Evolutionary conservation across 129 eudicot species (phyloP), one percentile per base, ranked within the genome.

Genomic region (Dittrichia graveolens): DNA sequence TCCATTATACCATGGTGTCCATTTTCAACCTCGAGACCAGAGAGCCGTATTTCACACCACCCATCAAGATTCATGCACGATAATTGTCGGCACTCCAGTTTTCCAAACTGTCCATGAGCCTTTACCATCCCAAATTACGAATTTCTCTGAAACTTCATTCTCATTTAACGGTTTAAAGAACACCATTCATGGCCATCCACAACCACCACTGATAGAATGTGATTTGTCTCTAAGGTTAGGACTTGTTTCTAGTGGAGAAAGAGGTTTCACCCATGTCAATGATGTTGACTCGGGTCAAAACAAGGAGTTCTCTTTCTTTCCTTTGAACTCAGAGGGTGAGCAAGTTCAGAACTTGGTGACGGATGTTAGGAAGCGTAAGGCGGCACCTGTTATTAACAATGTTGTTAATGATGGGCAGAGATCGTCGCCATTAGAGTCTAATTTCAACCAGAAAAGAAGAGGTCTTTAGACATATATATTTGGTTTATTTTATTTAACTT

Each of bases 211-310:
- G 41, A 40, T 52, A 52, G 86, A 73, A 4, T 92, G 86, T 75
- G 97, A 92, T 59, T 79, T 89, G 69, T 89, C 97, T 56, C 73
- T 92, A 77, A 76, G 97, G 65, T 79, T 92, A 87, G 97, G 97
- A 45, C 78, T 65, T 14, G 78, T 62, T 74, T 73, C 85, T 7
- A 67, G 81, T 71, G 59, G 43, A 65, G 88, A 63, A 49, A 73
- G 80, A 60, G 78, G 56, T 61, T 56, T 67, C 66, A 57, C 68
- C 52, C 14, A 15, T 74, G 82, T 55, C 37, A 78, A 61, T 48
- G 79, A 55, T 53, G 75, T 73, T 55, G 81, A 80, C 75, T 68
- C 67, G 31, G 79, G 80, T 75, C 74, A 49, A 72, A 82, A 70
- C 70, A 84, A 77, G 77, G 96, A 89, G 79, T 71, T 83, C 31